Evolutionary conservation across 1,284 basidiomycete genomes (phyloP), one percentile per base, ranked within the genome.

Genomic region (Apiotrichum laibachii): DNA sequence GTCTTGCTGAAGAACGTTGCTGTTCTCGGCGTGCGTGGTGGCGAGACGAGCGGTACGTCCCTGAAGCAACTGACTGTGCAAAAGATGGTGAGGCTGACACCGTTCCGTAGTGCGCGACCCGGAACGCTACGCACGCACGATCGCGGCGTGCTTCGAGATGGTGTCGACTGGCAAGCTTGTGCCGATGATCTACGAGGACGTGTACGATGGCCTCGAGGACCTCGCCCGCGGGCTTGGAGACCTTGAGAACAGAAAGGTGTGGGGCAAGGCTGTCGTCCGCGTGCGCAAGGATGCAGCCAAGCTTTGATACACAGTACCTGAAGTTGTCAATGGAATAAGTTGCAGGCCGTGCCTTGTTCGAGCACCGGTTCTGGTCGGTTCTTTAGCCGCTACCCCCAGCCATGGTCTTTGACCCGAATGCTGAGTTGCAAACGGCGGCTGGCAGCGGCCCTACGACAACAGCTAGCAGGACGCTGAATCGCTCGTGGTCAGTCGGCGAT

Each of bases 1-100:
- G 85, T 95, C 4, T 81, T 97, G 11, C 81, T 95, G 34, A 95
- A 95, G 79, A 92, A 94, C 67, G 83, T 90, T 31, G 85, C 88
- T 15, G 76, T 95, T 12, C 82, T 89, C 51, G 92, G 92, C 10
- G 79, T 93, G 19, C 88, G 87, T 69, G 94, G 90, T 89, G 92
- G 90, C 16, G 86, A 86, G 21, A 92, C 89, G 92, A 91, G 88
- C 80, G 83, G 53, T 86, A 82, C 15, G 79, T 98, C 1, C 80
- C 94, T 43, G 80, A 83, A 82, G 78, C 94, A 37, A 82, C 96
- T 60, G 77, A 81, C 13, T 83, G 85, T 10, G n/a, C 44, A 12
- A 7, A n/a, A n/a, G n/a, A n/a, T n/a, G n/a, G n/a, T 7, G 10
- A 34, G 26, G n/a, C 34, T 37, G 8, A 49, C 33, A 16, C 16